Evolutionary conservation across 1,284 basidiomycete genomes (phyloP).

Genomic region (Pseudozyma sp.): DNA sequence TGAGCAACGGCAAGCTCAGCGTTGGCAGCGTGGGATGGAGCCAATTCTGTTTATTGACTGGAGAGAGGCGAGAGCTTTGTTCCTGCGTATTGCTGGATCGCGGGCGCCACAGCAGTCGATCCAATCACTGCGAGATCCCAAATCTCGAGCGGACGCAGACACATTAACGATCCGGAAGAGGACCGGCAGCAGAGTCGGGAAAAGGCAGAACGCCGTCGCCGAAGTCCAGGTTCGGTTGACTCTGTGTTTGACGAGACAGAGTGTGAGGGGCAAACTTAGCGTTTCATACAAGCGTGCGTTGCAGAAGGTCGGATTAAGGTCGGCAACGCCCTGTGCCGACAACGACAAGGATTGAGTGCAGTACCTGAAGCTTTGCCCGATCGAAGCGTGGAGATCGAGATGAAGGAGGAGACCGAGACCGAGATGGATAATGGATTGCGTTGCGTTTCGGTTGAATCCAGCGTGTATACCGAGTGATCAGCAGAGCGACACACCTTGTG

Average conservation of each 20-base stretch:
- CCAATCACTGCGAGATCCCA: background rate
- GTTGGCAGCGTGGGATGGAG: conserved; percentile 6
- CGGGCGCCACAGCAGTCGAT: conserved; percentile 6
- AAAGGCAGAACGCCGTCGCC: background rate
- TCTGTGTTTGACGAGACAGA: background rate
- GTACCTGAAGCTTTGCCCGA: background rate
- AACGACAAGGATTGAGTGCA: background rate
- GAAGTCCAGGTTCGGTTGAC: too few relatives aligned
- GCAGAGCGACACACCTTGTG: too few relatives aligned
- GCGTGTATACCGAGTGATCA: too few relatives aligned
- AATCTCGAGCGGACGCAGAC: background rate
- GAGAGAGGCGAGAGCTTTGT: background rate
- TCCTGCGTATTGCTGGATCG: background rate
- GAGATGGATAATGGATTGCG: too few relatives aligned
- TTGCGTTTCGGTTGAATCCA: too few relatives aligned
- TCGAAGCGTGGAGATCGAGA: background rate
- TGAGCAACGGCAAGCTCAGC: conserved; percentile 8
- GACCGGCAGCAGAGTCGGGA: background rate
- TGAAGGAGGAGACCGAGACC: background rate
- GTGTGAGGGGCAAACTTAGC: conserved; percentile 6
- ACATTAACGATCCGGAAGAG: conserved; percentile 1
- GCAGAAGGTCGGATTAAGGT: background rate
- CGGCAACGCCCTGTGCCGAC: background rate
- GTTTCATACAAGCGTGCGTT: conserved; percentile 10
- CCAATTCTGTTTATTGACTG: conserved; percentile 3